Evolutionary conservation across 2,329 filamentous ascomycete species (phyloP), one percentile per base, ranked within the genome.

Genomic region (Penicillium olsonii): DNA sequence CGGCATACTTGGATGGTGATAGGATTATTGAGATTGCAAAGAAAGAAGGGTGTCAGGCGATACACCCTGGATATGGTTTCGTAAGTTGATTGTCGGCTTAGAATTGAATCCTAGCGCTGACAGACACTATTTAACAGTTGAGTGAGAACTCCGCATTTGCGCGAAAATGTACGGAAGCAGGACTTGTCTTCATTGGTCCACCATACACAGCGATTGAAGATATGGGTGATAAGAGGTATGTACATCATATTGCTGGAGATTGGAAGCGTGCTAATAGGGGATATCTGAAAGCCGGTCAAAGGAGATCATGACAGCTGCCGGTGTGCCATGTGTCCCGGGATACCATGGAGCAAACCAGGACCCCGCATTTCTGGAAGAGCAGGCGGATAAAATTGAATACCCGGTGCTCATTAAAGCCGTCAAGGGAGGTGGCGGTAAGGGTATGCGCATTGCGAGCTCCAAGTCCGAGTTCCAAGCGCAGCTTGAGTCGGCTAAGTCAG

Each of bases 41-140:
- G 74, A 79, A 87, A 62, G 84, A 92, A 64, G 88, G 88, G 37
- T 96, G 95, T 64, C 84, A 92, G 68, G 92, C 90, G 4, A 87
- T 99, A 59, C 94, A 99, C 71, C 94, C 94, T 0, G 94, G 94
- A 19, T 99, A 99, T 75, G 94, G 94, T 37, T 99, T 87, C 68
- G 78, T 83, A 71, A 57, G 75, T 54, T 37, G 8, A 15, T n/a
- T 22, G 3, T 35, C 14, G 35, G 14, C 18, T 10, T 27, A 15
- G 9, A 8, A n/a, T 9, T 22, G 19, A 12, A 10, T 22, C 4
- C 2, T 10, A 35, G n/a, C n/a, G 9, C 17, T 43, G n/a, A 48
- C 45, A 29, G 1, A 11, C 2, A 26, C 11, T 14, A 5, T 27
- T 11, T 2, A 5, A 53, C n/a, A 77, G 75, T 75, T 97, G 57